Conservation (phyloP, 495 filamentous ascomycete genomes). For the Neurospora sp. region DNA sequence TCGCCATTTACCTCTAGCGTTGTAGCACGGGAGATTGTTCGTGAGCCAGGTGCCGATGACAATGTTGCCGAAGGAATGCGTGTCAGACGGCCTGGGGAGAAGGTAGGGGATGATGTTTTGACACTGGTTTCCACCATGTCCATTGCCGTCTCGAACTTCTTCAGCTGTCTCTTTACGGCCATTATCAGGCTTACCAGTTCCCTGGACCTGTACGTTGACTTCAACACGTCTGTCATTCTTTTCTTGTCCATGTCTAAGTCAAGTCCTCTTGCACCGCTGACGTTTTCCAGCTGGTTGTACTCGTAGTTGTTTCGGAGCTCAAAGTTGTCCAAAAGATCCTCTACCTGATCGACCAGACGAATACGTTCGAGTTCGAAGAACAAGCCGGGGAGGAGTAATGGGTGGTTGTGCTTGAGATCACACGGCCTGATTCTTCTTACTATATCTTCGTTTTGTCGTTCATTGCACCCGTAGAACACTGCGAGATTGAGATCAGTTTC, state of each 20-base stretch:
- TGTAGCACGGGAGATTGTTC: background rate
- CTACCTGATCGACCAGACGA: background rate
- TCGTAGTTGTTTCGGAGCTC: background rate
- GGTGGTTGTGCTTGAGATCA: background rate
- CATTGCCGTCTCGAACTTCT: background rate
- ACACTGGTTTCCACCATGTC: background rate
- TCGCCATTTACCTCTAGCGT: background rate
- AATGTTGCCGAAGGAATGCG: background rate
- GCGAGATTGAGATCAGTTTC: background rate
- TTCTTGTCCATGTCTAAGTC: background rate
- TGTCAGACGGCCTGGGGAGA: background rate
- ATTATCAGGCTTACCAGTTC: background rate
- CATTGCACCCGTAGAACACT: background rate
- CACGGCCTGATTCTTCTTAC: background rate
- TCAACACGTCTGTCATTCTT: background rate
- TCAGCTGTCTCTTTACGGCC: background rate
- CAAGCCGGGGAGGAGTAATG: background rate
- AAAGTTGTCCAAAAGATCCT: background rate
- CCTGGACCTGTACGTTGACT: background rate
- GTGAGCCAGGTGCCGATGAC: background rate
- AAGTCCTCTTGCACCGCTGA: background rate
- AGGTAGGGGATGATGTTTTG: background rate
- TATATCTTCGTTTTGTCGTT: background rate
- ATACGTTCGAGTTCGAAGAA: background rate
- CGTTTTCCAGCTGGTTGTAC: background rate